Percentiles rank a stretch among this genome's conserved stretches.
phyloP scores from a whole-genome alignment of 495 filamentous ascomycete genomes.

The Parathielavia hyrcaniae region DNA sequence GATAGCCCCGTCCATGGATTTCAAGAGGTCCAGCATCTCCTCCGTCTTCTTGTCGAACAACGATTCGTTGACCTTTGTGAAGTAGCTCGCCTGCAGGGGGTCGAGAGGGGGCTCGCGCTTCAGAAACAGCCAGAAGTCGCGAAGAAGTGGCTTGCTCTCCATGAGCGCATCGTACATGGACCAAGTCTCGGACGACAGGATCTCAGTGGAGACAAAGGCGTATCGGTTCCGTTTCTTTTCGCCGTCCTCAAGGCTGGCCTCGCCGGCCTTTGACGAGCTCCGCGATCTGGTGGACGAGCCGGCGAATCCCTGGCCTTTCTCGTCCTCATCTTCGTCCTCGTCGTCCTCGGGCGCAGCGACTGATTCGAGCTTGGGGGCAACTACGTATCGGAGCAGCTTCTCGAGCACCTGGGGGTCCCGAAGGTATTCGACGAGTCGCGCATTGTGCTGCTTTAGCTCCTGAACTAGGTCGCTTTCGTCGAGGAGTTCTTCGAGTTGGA shows the following conservation, averaged over 20 bases:
- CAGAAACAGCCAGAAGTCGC: constrained; percentile 86
- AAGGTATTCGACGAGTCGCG: constrained; percentile 93
- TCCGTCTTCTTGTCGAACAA: constrained; percentile 95
- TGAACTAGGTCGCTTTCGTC: constrained; percentile 94
- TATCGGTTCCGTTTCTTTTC: constrained; percentile 89
- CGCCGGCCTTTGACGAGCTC: constrained; percentile 36
- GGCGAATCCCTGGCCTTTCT: constrained; percentile 47
- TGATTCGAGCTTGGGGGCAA: constrained; percentile 61
- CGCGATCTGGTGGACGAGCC: constrained; percentile 44
- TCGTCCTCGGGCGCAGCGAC: constrained; percentile 57
- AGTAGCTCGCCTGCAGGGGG: constrained; percentile 89
- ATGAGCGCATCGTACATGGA: constrained; percentile 89
- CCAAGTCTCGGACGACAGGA: constrained; percentile 94
- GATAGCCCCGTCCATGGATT: constrained; percentile 72
- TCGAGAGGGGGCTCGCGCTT: constrained; percentile 75
- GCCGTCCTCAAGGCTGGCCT: constrained; percentile 53
- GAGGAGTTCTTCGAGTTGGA: constrained; percentile 89
- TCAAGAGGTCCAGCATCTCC: constrained; percentile 87
- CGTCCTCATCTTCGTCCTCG: constrained; percentile 48
- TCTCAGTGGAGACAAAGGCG: constrained; percentile 84
- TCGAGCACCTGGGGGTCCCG: constrained; percentile 82
- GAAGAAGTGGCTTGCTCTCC: constrained; percentile 68
- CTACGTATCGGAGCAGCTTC: constrained; percentile 83
- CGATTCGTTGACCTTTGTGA: constrained; percentile 97
- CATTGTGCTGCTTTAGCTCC: constrained; percentile 96